Evolutionary conservation across 1,284 basidiomycete genomes (phyloP).

Genomic region (Puccinia polysora): DNA sequence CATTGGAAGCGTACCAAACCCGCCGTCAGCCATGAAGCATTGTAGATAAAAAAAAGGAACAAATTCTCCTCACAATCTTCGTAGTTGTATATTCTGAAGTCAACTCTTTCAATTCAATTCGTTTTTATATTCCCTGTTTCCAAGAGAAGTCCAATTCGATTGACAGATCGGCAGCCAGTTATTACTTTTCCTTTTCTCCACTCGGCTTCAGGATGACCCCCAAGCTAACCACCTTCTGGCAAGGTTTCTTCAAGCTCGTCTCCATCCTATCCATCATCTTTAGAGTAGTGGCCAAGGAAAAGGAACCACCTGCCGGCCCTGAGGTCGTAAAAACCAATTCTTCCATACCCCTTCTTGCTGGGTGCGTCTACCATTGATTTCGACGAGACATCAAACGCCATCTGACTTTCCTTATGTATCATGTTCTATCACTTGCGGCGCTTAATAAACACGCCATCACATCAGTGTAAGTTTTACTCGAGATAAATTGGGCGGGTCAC

Average conservation of each 20-base stretch:
- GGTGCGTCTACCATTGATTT: background rate
- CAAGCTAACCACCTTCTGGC: constrained; percentile 14
- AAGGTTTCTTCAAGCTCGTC: constrained; percentile 4
- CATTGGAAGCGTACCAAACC: no score
- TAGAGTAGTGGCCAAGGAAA: background rate
- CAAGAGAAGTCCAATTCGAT: no score
- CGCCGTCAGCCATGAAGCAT: no score
- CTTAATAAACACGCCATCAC: background rate
- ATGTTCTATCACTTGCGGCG: background rate
- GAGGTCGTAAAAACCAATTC: background rate
- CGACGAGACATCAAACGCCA: background rate
- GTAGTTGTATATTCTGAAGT: no score
- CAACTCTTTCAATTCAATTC: no score
- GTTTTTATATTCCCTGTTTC: no score
- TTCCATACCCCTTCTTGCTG: background rate
- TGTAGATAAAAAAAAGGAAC: no score
- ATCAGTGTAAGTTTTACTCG: background rate
- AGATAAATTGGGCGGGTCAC: background rate
- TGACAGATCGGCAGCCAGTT: no score
- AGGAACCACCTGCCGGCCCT: background rate
- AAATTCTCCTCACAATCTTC: no score
- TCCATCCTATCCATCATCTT: background rate
- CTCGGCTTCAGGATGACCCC: background rate
- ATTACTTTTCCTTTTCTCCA: no score
- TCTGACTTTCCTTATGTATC: background rate